phyloP scores from a whole-genome alignment of 192 early-diverging fungal genomes.

The Coemansia sp. region DNA sequence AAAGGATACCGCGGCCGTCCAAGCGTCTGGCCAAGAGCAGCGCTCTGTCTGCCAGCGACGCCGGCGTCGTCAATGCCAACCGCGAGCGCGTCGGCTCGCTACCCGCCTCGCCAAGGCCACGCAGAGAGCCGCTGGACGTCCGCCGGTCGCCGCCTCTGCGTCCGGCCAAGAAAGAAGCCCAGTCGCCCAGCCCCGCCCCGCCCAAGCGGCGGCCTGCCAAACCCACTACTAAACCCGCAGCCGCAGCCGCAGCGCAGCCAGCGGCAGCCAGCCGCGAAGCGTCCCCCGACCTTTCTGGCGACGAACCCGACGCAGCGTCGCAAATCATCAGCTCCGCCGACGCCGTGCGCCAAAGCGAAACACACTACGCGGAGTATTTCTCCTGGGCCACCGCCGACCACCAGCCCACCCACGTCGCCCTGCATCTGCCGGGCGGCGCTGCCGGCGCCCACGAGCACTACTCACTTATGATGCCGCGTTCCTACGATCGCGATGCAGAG shows the following conservation, averaged over 20 bases:
- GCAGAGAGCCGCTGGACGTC: constrained; percentile 6
- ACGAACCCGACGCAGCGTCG: not conserved
- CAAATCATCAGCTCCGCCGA: constrained; percentile 37
- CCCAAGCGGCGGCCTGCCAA: no score
- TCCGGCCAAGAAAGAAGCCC: not conserved
- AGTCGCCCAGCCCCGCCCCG: constrained; percentile 1
- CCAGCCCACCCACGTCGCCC: constrained; percentile 10
- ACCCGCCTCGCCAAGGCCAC: constrained; percentile 31
- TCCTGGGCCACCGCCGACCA: constrained; percentile 14
- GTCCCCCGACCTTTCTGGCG: no score
- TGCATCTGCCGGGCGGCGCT: constrained; percentile 23
- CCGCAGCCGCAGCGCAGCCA: constrained; percentile 9
- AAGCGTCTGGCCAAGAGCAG: constrained; percentile 9
- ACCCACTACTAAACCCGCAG: no score
- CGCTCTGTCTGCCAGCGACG: constrained; percentile 18
- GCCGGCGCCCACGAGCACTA: constrained; percentile 24
- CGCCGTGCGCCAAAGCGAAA: constrained; percentile 38
- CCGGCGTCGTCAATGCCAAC: constrained; percentile 36
- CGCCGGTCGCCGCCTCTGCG: constrained; percentile 3
- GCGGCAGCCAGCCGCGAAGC: not conserved
- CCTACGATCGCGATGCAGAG: constrained; percentile 39
- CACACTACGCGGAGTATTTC: constrained; percentile 41
- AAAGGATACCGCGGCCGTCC: constrained; percentile 4
- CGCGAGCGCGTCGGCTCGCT: constrained; percentile 48
- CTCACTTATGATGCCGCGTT: constrained; percentile 42